Base-by-base conservation (phyloP, 306 rosid genomes). In the Cucumis sativus region DNA sequence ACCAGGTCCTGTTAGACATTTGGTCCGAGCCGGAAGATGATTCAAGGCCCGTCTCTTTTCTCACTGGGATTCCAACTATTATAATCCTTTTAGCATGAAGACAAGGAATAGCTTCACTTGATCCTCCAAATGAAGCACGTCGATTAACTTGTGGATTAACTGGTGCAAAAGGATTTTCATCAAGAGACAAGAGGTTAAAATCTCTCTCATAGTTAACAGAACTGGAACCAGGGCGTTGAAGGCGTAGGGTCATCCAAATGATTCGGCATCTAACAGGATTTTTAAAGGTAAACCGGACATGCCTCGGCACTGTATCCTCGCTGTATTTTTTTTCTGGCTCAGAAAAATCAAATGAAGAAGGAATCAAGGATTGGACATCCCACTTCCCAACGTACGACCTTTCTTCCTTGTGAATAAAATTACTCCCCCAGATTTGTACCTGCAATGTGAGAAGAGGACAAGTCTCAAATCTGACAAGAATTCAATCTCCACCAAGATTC, bases 391-490 rank as follows among this genome's bases (percentile, higher is more conserved):
- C 80, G 79, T 88, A 88, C 21, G 98, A 91, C 86, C 99, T 87
- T 81, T 90, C 99, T 84, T 92, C 98, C 86, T 83, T 92, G 83
- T 91, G 91, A 84, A 96, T 91, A 85, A 86, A 87, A 84, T 89
- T 88, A 87, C 99, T 91, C 51, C 92, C 99, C 98, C 97, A 92
- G 76, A 96, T 89, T 91, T 96, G 98, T 81, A 96, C 96, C 99
- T 96, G 90, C 66, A 66, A 59, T 65, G 73, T 77, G 80, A 84
- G 79, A 67, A 70, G 41, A 30, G 21, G 49, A 67, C 74, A 51
- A 49, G 16, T 72, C 56, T 40, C 58, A 70, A 20, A 43, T 71
- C 43, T 12, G 57, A 45, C 37, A 45, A 40, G 30, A 40, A 45
- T 69, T 21, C 57, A 69, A 45, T 69, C 57, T 20, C 52, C 21